Evolutionary conservation across 371 early-diverging fungal genomes (phyloP), one percentile per base, ranked within the genome.

Genomic region (Mucor racemosus): DNA sequence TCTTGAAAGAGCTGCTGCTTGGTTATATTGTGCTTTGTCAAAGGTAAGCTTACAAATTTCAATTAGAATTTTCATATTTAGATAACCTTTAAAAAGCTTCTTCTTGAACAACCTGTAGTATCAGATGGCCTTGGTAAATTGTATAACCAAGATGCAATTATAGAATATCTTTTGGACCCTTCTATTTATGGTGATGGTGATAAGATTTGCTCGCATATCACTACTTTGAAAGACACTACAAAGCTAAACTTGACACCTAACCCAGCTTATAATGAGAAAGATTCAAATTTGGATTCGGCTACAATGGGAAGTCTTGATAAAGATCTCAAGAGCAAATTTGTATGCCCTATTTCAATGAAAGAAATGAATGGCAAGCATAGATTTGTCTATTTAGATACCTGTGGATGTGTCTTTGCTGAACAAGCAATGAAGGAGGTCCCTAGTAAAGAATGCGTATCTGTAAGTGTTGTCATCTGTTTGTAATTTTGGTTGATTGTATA

Each of bases 351-450:
- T 13, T 92, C 97, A 0, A 81, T 88, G 81, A 94, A 93, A 74
- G 97, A 96, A 80, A 95, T 98, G 95, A 96, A 94, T 71, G 97
- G 97, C 11, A 92, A 92, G 61, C 79, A 85, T 60, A 86, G 87
- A 35, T 97, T 97, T 73, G 88, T 91, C 15, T 94, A 88, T 73
- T 65, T 91, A 34, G 80, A 84, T 62, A 80, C 87, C 6, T 98
- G 98, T 73, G 97, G 98, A 0, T 95, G 95, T 72, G 95, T 92
- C 7, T 80, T 96, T 74, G 92, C 96, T 5, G 93, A 94, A 62
- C 88, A 89, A 63, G 95, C 95, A 1, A 67, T 96, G 31, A 92
- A 90, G 66, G 91, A 93, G 61, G 78, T 96, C 44, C 85, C 90
- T 3, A 82, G 83, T 0, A 69, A 79, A 35, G 76, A 81, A 21